phyloP scores from a whole-genome alignment of 306 rosid genomes.

The Vigna hirtella region DNA sequence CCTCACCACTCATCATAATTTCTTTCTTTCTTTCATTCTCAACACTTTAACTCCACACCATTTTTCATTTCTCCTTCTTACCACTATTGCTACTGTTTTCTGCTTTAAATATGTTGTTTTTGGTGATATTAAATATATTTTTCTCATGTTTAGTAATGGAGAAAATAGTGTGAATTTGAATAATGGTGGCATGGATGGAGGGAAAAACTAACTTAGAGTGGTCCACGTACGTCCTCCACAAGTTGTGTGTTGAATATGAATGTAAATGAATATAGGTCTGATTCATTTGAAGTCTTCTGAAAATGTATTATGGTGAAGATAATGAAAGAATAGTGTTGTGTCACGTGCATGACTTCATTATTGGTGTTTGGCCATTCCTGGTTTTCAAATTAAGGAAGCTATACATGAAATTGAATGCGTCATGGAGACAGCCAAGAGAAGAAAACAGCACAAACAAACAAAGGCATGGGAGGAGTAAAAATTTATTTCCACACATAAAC shows the following conservation, averaged over 20 bases:
- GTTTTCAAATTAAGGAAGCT: slow-evolving; percentile 40
- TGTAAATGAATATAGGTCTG: slow-evolving; percentile 1
- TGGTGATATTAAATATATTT: background rate
- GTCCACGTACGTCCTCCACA: slow-evolving; percentile 41
- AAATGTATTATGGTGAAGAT: slow-evolving; percentile 30
- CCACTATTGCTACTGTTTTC: too few species aligned
- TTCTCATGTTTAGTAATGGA: background rate
- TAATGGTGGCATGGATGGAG: background rate
- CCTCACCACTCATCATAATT: slow-evolving; percentile 14
- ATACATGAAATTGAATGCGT: slow-evolving; percentile 26
- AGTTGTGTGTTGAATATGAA: slow-evolving; percentile 31
- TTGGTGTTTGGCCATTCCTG: slow-evolving; percentile 61
- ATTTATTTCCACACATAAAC: slow-evolving; percentile 36
- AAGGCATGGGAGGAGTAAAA: slow-evolving; percentile 31
- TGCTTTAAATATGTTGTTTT: background rate
- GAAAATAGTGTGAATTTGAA: background rate
- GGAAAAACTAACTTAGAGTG: slow-evolving; percentile 28
- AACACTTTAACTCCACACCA: background rate
- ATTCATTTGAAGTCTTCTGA: slow-evolving; percentile 39
- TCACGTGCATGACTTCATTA: slow-evolving; percentile 74
- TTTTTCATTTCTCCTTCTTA: too few species aligned
- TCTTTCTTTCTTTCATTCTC: slow-evolving; percentile 6
- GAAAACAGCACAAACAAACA: background rate
- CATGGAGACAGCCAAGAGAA: slow-evolving; percentile 14
- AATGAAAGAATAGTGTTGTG: slow-evolving; percentile 38